phyloP scores from a whole-genome alignment of 2,329 filamentous ascomycete genomes.

The Fusarium scirpi region DNA sequence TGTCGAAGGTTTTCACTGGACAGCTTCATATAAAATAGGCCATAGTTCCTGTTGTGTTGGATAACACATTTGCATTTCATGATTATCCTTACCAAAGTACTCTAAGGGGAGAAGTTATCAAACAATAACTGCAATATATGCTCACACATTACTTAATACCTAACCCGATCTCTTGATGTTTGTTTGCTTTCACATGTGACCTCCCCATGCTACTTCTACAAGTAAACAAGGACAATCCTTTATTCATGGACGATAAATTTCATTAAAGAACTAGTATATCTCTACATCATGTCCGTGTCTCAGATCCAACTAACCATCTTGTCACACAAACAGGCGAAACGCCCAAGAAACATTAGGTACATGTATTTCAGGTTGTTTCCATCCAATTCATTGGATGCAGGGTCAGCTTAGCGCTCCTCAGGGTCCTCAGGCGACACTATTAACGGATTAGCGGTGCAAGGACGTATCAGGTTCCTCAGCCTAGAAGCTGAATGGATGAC shows the following conservation, averaged over 20 bases:
- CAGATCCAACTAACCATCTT: constrained; percentile 1
- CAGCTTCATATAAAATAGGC: not conserved
- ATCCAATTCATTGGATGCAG: constrained; percentile 22
- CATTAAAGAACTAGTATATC: not conserved
- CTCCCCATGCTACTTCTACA: no score
- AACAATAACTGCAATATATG: not conserved
- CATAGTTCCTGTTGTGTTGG: not conserved
- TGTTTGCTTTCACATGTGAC: not conserved
- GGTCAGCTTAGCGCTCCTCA: constrained; percentile 32
- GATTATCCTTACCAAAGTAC: not conserved
- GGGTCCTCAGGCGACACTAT: constrained; percentile 27
- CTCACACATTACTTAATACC: not conserved
- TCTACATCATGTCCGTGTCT: not conserved
- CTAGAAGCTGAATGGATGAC: constrained; percentile 28
- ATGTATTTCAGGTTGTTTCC: not conserved
- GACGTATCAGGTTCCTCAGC: constrained; percentile 34
- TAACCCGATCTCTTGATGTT: not conserved
- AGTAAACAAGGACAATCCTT: not conserved
- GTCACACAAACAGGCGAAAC: constrained; percentile 4
- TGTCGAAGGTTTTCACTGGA: not conserved
- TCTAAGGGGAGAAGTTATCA: not conserved
- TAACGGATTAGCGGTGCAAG: constrained; percentile 17
- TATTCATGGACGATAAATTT: not conserved
- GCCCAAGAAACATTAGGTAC: constrained; percentile 4
- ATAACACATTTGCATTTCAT: not conserved